phyloP scores from a whole-genome alignment of 2,329 filamentous ascomycete genomes.

The Stemphylium beticola region DNA sequence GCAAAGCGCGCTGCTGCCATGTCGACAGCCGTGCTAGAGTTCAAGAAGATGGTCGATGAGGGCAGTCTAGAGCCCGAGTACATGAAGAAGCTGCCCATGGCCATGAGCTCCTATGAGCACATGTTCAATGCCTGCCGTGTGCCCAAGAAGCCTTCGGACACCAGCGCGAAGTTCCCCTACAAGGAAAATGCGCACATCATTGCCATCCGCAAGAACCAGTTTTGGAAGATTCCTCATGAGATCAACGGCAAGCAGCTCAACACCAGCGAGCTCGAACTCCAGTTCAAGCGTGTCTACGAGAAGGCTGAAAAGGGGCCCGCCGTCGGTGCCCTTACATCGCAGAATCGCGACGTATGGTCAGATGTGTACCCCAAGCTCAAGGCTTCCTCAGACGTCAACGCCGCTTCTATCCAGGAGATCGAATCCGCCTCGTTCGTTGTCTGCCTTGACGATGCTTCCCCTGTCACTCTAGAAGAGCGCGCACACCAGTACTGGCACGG shows the following conservation, averaged over 20 bases:
- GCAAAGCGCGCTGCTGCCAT: slow-evolving; percentile 93
- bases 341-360: slow-evolving; percentile 93
- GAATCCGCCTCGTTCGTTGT: slow-evolving; percentile 90
- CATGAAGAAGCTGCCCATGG: slow-evolving; percentile 96
- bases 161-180: slow-evolving; percentile 78
- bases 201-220: slow-evolving; percentile 92
- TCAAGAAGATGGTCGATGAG: slow-evolving; percentile 89
- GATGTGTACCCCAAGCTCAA: slow-evolving; percentile 72
- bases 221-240: slow-evolving; percentile 90
- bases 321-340: slow-evolving; percentile 83
- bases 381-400: slow-evolving; percentile 77
- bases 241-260: slow-evolving; percentile 84
- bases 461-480: slow-evolving; percentile 93
- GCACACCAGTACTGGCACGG: slow-evolving; percentile 98
- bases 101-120: slow-evolving; percentile 98
- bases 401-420: slow-evolving; percentile 76
- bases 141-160: slow-evolving; percentile 79
- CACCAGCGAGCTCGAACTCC: slow-evolving; percentile 84
- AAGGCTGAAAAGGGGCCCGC: slow-evolving; percentile 69
- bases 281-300: slow-evolving; percentile 86
- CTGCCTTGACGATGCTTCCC: slow-evolving; percentile 89
- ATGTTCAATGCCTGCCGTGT: slow-evolving; percentile 98
- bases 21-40: slow-evolving; percentile 82
- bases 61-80: slow-evolving; percentile 92
- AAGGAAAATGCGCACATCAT: slow-evolving; percentile 85